Conservation (phyloP, 1,284 basidiomycete species). For the Grifola frondosa region DNA sequence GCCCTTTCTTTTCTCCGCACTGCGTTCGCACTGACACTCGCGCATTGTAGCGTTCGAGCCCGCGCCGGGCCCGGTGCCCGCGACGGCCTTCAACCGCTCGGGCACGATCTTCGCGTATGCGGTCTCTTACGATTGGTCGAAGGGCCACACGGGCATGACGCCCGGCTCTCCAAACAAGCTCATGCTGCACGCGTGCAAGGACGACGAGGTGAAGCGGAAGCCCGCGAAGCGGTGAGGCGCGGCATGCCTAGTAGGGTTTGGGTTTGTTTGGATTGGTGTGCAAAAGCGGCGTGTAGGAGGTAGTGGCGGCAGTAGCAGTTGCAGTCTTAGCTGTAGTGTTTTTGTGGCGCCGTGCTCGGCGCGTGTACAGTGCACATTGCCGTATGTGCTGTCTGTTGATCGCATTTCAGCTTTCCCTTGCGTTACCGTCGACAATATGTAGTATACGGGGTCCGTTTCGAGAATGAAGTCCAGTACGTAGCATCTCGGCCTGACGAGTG, state of each 20-base stretch:
- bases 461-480: too few relatives aligned
- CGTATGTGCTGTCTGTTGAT: too few relatives aligned
- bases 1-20: conserved; percentile 23
- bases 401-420: too few relatives aligned
- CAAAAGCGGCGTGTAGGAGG: neutral
- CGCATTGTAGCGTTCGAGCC: conserved; percentile 63
- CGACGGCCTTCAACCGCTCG: conserved; percentile 81
- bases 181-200: conserved; percentile 89
- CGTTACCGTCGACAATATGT: too few relatives aligned
- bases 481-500: too few relatives aligned
- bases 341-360: neutral
- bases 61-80: conserved; percentile 66
- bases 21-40: neutral
- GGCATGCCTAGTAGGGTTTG: neutral
- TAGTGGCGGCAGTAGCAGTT: neutral
- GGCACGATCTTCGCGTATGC: conserved; percentile 91
- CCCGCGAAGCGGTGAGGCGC: conserved; percentile 34
- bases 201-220: conserved; percentile 83
- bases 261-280: neutral
- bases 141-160: conserved; percentile 85
- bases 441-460: too few relatives aligned
- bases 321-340: conserved; percentile 2
- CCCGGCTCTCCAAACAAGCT: conserved; percentile 81
- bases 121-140: conserved; percentile 88
- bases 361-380: neutral